Conservation (phyloP, 2,329 filamentous ascomycete species). For the Parasarocladium wereldwijsianum region DNA sequence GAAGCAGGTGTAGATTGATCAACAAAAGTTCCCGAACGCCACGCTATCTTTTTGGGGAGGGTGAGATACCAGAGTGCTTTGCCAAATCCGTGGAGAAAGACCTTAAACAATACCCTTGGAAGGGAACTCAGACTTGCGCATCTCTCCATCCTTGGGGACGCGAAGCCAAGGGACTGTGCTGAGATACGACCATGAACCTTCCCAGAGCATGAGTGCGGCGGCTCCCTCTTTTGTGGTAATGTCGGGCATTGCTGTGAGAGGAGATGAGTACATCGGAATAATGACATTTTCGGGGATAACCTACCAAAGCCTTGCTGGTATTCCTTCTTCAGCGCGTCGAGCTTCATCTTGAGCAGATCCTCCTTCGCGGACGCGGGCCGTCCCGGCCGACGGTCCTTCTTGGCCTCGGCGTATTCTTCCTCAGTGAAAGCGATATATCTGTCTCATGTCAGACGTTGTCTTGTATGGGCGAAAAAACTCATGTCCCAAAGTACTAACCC, state of each 20-base stretch:
- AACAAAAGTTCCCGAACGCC: slow-evolving; percentile 1
- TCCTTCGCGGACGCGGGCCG: slow-evolving; percentile 66
- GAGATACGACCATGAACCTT: slow-evolving; percentile 71
- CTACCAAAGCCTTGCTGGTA: slow-evolving; percentile 69
- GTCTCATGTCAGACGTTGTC: slow-evolving; percentile 14
- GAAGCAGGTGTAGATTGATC: too few relatives aligned
- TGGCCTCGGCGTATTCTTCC: slow-evolving; percentile 51
- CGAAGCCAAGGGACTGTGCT: slow-evolving; percentile 64
- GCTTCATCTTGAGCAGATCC: slow-evolving; percentile 59
- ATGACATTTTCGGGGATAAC: slow-evolving; percentile 14
- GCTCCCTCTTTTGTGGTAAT: slow-evolving; percentile 53
- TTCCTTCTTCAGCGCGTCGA: slow-evolving; percentile 60
- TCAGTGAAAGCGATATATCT: slow-evolving; percentile 46
- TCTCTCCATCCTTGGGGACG: slow-evolving; percentile 48
- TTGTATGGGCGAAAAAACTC: neutral
- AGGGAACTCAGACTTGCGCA: slow-evolving; percentile 63
- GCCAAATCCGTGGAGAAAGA: too few relatives aligned
- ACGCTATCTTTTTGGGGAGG: slow-evolving; percentile 1
- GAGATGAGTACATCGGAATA: neutral
- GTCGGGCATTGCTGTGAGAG: slow-evolving; percentile 53
- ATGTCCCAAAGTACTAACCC: slow-evolving; percentile 28
- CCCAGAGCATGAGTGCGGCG: slow-evolving; percentile 56
- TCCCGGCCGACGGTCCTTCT: slow-evolving; percentile 59
- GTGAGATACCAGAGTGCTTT: neutral
- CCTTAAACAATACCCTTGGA: slow-evolving; percentile 28